phyloP scores from a whole-genome alignment of 1,139 yeast genomes.

The Hyphopichia burtonii region DNA sequence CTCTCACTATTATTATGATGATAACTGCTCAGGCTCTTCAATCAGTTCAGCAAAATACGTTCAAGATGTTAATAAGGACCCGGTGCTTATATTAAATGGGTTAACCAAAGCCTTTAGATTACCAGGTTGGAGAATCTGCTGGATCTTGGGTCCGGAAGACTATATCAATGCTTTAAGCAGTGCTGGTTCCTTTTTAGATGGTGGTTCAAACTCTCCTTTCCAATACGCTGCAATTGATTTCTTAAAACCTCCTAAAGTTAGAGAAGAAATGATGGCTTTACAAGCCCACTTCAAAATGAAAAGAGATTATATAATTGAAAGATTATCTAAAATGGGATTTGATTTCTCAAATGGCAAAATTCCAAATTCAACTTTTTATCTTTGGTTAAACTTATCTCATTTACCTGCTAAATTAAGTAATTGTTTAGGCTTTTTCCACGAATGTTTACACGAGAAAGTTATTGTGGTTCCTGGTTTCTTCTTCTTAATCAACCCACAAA shows the following conservation, averaged over 20 bases:
- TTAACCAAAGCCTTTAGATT: constrained; percentile 64
- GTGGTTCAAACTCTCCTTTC: constrained; percentile 66
- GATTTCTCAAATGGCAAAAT: constrained; percentile 41
- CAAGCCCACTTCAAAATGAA: constrained; percentile 62
- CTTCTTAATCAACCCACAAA: constrained; percentile 64
- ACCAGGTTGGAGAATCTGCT: constrained; percentile 71
- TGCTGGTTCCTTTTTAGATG: constrained; percentile 65
- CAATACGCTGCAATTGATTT: constrained; percentile 63
- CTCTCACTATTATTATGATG: constrained; percentile 62
- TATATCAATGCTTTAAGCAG: constrained; percentile 58
- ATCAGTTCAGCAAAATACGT: constrained; percentile 56
- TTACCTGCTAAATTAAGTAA: constrained; percentile 61
- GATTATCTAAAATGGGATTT: constrained; percentile 60
- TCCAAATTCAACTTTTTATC: constrained; percentile 64
- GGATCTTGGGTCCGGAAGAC: constrained; percentile 68
- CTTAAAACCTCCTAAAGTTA: constrained; percentile 52
- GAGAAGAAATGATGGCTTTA: constrained; percentile 57
- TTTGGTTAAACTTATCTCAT: constrained; percentile 61
- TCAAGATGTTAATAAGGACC: constrained; percentile 59
- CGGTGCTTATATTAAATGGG: constrained; percentile 64
- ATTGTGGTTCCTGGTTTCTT: constrained; percentile 69
- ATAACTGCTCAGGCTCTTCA: constrained; percentile 56
- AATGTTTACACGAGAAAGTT: constrained; percentile 61
- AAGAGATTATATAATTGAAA: constrained; percentile 55
- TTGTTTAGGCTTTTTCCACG: constrained; percentile 68